A percentile compares a stretch with the other conserved stretches of the same genome.
Conservation (phyloP, 2,329 filamentous ascomycete species). For the Pseudogymnoascus pannorum region DNA sequence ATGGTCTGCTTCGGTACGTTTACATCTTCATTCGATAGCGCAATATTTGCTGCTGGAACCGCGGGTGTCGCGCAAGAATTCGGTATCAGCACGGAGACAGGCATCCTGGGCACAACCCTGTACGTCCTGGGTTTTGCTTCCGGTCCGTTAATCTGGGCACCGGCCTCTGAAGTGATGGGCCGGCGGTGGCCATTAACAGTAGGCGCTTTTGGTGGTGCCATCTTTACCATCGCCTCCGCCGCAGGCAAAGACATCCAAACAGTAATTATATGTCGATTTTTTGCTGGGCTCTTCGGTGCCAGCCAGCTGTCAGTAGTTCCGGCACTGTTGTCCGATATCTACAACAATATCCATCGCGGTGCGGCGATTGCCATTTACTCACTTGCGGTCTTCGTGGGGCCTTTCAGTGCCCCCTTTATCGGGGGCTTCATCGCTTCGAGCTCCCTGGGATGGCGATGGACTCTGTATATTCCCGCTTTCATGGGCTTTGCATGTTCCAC, state of each 20-base stretch:
- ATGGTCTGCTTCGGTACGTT: too few relatives aligned
- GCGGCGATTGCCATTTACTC: not conserved
- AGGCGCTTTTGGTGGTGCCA: constrained; percentile 30
- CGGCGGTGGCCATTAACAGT: constrained; percentile 22
- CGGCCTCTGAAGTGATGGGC: constrained; percentile 11
- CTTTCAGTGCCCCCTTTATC: constrained; percentile 33
- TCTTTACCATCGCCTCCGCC: constrained; percentile 32
- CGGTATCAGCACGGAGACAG: too few relatives aligned
- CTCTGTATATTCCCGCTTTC: constrained; percentile 46
- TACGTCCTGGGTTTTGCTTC: constrained; percentile 38
- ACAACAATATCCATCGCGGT: not conserved
- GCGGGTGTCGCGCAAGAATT: too few relatives aligned
- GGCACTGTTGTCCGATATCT: constrained; percentile 17
- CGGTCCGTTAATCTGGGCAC: constrained; percentile 25
- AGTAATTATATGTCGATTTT: constrained; percentile 19
- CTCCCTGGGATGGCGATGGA: constrained; percentile 47
- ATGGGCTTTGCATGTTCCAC: too few relatives aligned
- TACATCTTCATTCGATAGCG: too few relatives aligned
- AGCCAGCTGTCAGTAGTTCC: constrained; percentile 23
- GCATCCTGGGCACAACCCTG: too few relatives aligned
- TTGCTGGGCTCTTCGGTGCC: constrained; percentile 20
- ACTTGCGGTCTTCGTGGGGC: not conserved
- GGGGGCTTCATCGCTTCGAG: constrained; percentile 40
- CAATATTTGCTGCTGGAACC: too few relatives aligned
- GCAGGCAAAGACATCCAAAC: constrained; percentile 24